Conservation (phyloP, 208 protist genomes). For the Trypanosomatidae sp. region DNA sequence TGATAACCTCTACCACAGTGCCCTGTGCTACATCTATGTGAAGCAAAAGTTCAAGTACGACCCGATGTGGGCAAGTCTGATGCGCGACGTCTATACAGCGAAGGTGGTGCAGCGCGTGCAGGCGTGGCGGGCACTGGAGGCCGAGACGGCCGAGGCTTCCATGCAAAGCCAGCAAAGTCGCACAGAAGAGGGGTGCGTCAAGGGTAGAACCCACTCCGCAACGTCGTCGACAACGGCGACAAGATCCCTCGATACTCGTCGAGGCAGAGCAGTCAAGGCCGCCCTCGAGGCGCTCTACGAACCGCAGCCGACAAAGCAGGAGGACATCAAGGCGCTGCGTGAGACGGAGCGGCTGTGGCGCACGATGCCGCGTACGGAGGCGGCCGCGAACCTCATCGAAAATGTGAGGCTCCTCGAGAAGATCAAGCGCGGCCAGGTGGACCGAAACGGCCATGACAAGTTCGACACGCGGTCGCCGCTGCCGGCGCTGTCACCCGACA, state of each 20-base stretch:
- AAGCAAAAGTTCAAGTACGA: constrained; percentile 61
- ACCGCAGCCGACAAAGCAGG: neutral
- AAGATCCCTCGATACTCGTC: constrained; percentile 1
- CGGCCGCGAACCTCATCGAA: constrained; percentile 54
- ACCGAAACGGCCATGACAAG: constrained; percentile 24
- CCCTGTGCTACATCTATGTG: constrained; percentile 36
- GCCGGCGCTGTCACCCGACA: neutral
- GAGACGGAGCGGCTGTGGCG: constrained; percentile 34
- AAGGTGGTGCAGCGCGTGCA: constrained; percentile 7
- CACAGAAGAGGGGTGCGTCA: neutral
- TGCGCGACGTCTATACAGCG: constrained; percentile 54
- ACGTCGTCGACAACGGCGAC: neutral
- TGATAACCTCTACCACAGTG: constrained; percentile 59
- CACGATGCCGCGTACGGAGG: constrained; percentile 33
- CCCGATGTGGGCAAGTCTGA: constrained; percentile 59
- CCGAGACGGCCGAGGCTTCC: neutral
- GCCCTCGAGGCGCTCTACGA: constrained; percentile 17
- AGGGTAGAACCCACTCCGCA: neutral
- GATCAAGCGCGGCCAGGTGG: constrained; percentile 35
- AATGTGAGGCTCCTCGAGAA: constrained; percentile 54
- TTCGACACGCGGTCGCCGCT: neutral
- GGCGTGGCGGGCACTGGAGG: constrained; percentile 16
- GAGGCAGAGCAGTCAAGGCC: constrained; percentile 10
- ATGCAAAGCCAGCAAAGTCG: neutral
- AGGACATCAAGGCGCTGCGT: constrained; percentile 1